A percentile compares a stretch with the other conserved stretches of the same genome.
Conservation (phyloP, 495 filamentous ascomycete species). For the Hypoxylon intermedium region DNA sequence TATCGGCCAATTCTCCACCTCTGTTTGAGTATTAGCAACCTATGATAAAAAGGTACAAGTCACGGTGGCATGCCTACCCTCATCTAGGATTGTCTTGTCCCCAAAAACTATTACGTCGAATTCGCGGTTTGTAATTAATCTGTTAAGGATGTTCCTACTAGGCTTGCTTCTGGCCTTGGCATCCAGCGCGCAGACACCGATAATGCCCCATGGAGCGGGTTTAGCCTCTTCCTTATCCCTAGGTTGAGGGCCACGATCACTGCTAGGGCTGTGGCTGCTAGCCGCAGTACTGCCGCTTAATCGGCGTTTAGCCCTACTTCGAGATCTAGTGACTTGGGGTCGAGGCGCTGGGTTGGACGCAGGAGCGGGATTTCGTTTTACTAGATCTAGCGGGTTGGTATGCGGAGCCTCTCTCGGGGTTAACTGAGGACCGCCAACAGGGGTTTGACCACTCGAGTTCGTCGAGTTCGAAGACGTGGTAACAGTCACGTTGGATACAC, state of each 20-base stretch:
- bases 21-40: conserved; percentile 46
- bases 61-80: conserved; percentile 60
- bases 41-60: conserved; percentile 1
- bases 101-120: conserved; percentile 98
- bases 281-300: conserved; percentile 78
- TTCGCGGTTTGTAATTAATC: conserved; percentile 85
- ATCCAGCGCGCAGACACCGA: conserved; percentile 95
- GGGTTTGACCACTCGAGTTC: conserved; percentile 43
- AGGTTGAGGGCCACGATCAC: conserved; percentile 55
- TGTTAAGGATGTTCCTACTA: conserved; percentile 91
- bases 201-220: conserved; percentile 62
- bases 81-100: conserved; percentile 97
- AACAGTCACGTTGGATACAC: conserved; percentile 61
- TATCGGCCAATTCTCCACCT: conserved; percentile 75
- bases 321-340: conserved; percentile 63
- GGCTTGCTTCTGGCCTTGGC: conserved; percentile 96
- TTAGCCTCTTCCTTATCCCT: conserved; percentile 60
- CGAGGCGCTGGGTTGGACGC: conserved; percentile 40
- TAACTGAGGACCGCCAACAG: conserved; percentile 51
- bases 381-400: conserved; percentile 46
- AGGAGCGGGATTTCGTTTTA: conserved; percentile 40
- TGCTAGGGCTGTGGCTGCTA: conserved; percentile 72
- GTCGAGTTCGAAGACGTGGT: conserved; percentile 58
- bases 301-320: conserved; percentile 75
- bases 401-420: conserved; percentile 49